Evolutionary conservation across 2,329 filamentous ascomycete species (phyloP), one percentile per base, ranked within the genome.

Genomic region (Cordyceps cateniannulata): DNA sequence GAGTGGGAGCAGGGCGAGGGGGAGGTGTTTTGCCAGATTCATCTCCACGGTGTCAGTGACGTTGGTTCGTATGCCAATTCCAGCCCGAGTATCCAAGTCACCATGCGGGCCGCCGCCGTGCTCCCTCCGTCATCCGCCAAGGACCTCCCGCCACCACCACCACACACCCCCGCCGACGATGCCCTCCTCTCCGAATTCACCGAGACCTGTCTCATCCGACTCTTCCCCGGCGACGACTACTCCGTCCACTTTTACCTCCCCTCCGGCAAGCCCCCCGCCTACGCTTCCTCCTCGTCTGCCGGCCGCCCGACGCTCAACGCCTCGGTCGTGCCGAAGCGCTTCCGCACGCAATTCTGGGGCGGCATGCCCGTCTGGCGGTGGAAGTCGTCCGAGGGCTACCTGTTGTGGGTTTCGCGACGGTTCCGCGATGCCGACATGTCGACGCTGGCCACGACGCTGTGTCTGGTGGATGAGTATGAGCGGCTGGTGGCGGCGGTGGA

Each of bases 401-500:
- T 60, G 16, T 20, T 60, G 42, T 60, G 58, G 58, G 58, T 60
- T 27, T 55, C 58, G 50, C 58, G 58, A 18, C 50, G 58, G 22
- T 60, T 48, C 42, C 58, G 58, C 29, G 58, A 60, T 5, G 58
- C 51, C 4, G 42, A 54, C 40, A 60, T 60, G 58, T 9, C 58
- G 20, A 10, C 50, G 27, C 42, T 54, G 9, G 6, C n/a, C n/a
- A 54, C 50, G 2, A 49, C 50, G 42, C 42, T 54, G 22, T 60
- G 58, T 10, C 58, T 60, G n/a, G 58, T 60, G 1, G 58, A 60
- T 18, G 58, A 60, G 16, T 60, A 60, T n/a, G 58, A 60, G 58
- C 49, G 58, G 14, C 50, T 60, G 20, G 50, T 60, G 29, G 58
- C 58, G 0, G 50, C n/a, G 22, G 58, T 60, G 27, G 58, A 55